These are phyloP conservation scores for Phaeophleospora eucalypticola DNA, from an alignment of 2,329 filamentous ascomycete species.

Conservation along the genomic window DNA sequence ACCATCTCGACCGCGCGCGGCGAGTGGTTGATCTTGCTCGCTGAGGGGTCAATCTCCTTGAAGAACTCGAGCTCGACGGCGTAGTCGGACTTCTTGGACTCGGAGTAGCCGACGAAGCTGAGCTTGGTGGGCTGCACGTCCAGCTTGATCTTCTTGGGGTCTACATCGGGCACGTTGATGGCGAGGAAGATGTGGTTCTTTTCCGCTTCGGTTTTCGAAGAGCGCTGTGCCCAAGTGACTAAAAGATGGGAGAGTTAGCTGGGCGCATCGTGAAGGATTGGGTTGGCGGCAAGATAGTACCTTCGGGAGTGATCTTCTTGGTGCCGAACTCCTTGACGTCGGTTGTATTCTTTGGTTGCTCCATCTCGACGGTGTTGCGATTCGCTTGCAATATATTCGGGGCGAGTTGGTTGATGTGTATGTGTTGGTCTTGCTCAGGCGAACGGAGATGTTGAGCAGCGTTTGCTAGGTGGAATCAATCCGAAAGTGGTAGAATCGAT, in stretches of 20 bases:
- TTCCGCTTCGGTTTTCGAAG: constrained; percentile 68
- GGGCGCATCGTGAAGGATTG: background rate
- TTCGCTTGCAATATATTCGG: constrained; percentile 4
- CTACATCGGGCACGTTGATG: constrained; percentile 81
- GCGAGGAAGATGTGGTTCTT: constrained; percentile 96
- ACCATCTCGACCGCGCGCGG: constrained; percentile 84
- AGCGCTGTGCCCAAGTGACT: constrained; percentile 99
- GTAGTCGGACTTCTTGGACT: constrained; percentile 82
- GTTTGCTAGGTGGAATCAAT: constrained; percentile 13
- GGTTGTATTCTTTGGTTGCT: constrained; percentile 33
- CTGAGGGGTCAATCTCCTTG: constrained; percentile 80
- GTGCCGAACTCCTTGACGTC: constrained; percentile 31
- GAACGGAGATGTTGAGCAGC: background rate
- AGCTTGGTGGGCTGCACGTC: constrained; percentile 75
- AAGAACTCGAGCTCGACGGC: constrained; percentile 82
- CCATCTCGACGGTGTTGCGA: constrained; percentile 17
- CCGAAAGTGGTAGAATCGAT: constrained; percentile 12
- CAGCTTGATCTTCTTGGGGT: constrained; percentile 70
- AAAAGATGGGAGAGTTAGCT: constrained; percentile 24
- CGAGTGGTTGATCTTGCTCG: constrained; percentile 84
- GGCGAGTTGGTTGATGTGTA: background rate
- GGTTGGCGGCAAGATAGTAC: constrained; percentile 18
- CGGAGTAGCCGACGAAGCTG: constrained; percentile 76
- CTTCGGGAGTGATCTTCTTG: constrained; percentile 36
- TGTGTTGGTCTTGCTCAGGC: constrained; percentile 1